phyloP scores from a whole-genome alignment of 306 rosid species.

The Sicyos edulis region DNA sequence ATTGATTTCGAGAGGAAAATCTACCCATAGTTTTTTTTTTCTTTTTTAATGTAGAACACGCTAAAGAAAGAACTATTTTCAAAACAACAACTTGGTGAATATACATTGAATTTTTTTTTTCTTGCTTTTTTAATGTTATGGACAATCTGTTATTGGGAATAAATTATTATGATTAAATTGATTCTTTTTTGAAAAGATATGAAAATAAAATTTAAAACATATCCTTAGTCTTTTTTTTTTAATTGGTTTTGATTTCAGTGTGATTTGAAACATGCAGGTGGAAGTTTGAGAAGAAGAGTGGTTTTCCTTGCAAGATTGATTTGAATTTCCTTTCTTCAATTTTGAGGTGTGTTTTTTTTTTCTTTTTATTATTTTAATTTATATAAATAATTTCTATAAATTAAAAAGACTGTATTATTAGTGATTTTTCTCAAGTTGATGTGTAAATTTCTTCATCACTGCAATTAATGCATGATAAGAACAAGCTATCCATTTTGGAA shows the following conservation, averaged over 20 bases:
- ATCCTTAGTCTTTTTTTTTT: too few relatives aligned
- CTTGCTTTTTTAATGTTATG: neutral
- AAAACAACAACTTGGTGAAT: neutral
- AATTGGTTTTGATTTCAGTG: neutral
- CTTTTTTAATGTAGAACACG: too few relatives aligned
- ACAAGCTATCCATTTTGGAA: neutral
- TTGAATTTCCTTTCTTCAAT: constrained; percentile 17
- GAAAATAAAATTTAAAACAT: too few relatives aligned
- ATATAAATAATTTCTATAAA: neutral
- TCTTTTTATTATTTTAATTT: neutral
- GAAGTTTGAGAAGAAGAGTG: constrained; percentile 15
- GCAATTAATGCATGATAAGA: constrained; percentile 10
- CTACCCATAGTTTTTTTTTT: neutral
- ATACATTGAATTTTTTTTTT: neutral
- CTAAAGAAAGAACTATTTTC: neutral
- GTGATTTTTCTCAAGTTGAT: neutral
- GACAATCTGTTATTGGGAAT: neutral
- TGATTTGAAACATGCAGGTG: constrained; percentile 4
- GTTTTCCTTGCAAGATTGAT: constrained; percentile 1
- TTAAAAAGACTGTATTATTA: constrained; percentile 14
- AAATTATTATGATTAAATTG: neutral
- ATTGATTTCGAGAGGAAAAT: neutral
- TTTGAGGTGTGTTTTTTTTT: constrained; percentile 14
- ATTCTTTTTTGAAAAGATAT: too few relatives aligned
- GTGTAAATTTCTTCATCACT: neutral